phyloP scores from a whole-genome alignment of 129 eudicot genomes.

The Artemisia tridentata region DNA sequence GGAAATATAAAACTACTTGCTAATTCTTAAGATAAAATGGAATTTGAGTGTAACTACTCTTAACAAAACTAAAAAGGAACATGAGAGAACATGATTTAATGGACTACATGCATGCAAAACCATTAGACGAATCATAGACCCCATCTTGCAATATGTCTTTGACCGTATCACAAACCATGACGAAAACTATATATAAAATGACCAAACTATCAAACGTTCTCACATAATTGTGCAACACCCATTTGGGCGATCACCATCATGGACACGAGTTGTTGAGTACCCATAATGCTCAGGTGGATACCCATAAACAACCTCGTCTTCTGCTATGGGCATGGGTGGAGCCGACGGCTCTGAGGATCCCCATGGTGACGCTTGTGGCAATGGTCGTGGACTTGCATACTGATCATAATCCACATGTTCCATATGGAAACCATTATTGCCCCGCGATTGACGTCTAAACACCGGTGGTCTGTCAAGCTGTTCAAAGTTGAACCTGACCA shows the following conservation, averaged over 20 bases:
- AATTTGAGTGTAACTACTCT: too few relatives aligned
- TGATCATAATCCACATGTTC: not conserved
- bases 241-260: not conserved
- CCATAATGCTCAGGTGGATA: constrained; percentile 17
- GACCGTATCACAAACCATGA: not conserved
- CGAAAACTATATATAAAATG: not conserved
- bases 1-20: too few relatives aligned
- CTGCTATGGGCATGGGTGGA: constrained; percentile 1
- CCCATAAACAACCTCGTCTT: constrained; percentile 15
- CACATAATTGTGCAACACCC: constrained; percentile 8
- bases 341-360: constrained; percentile 13
- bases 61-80: too few relatives aligned
- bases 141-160: too few relatives aligned
- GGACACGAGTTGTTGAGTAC: not conserved
- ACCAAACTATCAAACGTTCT: not conserved
- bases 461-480: not conserved
- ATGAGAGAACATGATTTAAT: too few relatives aligned
- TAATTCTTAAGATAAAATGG: too few relatives aligned
- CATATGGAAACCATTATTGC: not conserved
- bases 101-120: too few relatives aligned
- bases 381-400: constrained; percentile 12
- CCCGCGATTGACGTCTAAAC: not conserved
- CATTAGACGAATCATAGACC: too few relatives aligned
- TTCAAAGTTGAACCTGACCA: constrained; percentile 5
- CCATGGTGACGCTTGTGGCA: constrained; percentile 18